These are phyloP conservation scores for Salvia sclarea DNA, from an alignment of 305 asterid genomes.

Conservation along the genomic window DNA sequence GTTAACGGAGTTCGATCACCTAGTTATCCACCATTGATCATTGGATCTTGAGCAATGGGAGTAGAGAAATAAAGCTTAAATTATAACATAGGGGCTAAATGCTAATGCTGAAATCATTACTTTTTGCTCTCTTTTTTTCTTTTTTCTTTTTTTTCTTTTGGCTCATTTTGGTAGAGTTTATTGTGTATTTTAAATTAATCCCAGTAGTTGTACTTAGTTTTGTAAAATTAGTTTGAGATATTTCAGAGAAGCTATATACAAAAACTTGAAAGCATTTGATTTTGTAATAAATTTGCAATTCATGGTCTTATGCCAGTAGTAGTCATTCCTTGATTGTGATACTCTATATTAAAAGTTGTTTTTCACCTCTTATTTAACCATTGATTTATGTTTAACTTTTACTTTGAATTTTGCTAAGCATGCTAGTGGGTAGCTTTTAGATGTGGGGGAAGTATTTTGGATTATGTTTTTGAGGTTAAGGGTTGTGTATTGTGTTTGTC, in stretches of 20 bases:
- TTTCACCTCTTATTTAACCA: neutral
- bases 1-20: neutral
- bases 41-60: slow-evolving; percentile 7
- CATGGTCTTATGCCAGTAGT: neutral
- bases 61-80: slow-evolving; percentile 11
- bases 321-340: neutral
- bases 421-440: too few species aligned
- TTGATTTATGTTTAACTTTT: neutral
- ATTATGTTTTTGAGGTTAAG: too few species aligned
- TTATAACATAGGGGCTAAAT: slow-evolving; percentile 4
- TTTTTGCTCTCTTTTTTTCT: slow-evolving; percentile 9
- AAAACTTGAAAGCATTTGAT: neutral
- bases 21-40: neutral
- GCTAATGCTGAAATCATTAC: slow-evolving; percentile 22
- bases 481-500: too few species aligned
- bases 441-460: too few species aligned
- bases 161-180: slow-evolving; percentile 25
- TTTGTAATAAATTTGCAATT: slow-evolving; percentile 26
- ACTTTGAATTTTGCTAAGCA: neutral
- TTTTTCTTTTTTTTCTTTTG: too few species aligned
- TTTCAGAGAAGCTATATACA: slow-evolving; percentile 22
- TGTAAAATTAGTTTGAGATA: slow-evolving; percentile 30
- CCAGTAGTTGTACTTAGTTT: slow-evolving; percentile 26
- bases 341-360: neutral
- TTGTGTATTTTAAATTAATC: neutral